Evolutionary conservation across 2,329 filamentous ascomycete genomes (phyloP).

Genomic region (Ascochyta koolunga): DNA sequence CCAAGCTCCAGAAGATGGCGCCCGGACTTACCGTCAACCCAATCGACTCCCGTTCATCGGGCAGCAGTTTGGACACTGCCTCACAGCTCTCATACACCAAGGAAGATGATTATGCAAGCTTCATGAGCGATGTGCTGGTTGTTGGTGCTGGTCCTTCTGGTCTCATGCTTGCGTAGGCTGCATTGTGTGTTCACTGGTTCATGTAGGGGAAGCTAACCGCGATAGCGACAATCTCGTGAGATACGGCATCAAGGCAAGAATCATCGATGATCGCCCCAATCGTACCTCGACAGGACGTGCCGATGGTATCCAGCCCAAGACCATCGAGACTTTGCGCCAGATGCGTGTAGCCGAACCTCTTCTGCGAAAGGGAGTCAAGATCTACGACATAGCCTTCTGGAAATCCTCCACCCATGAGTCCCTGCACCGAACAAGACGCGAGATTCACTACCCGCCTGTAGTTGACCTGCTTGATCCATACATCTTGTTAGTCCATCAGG

Average conservation of each 20-base stretch:
- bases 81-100: constrained; percentile 25
- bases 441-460: constrained; percentile 67
- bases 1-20: constrained; percentile 45
- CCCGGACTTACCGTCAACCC: constrained; percentile 37
- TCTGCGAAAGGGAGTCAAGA: constrained; percentile 69
- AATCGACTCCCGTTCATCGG: constrained; percentile 30
- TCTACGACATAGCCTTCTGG: constrained; percentile 79
- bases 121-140: constrained; percentile 49
- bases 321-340: constrained; percentile 77
- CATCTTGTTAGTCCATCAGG: constrained; percentile 68
- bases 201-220: constrained; percentile 6
- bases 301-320: constrained; percentile 78
- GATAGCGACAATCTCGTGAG: constrained; percentile 63
- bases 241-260: constrained; percentile 68
- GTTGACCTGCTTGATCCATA: constrained; percentile 61
- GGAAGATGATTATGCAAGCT: constrained; percentile 38
- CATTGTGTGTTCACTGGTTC: neutral
- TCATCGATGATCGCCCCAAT: constrained; percentile 72
- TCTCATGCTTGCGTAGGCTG: constrained; percentile 50
- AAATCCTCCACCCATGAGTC: constrained; percentile 46
- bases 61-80: constrained; percentile 28
- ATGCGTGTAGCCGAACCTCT: constrained; percentile 74
- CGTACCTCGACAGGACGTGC: constrained; percentile 72
- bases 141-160: constrained; percentile 53
- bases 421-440: constrained; percentile 66